Conservation (phyloP, 2,329 filamentous ascomycete species). For the Talaromyces amestolkiae region DNA sequence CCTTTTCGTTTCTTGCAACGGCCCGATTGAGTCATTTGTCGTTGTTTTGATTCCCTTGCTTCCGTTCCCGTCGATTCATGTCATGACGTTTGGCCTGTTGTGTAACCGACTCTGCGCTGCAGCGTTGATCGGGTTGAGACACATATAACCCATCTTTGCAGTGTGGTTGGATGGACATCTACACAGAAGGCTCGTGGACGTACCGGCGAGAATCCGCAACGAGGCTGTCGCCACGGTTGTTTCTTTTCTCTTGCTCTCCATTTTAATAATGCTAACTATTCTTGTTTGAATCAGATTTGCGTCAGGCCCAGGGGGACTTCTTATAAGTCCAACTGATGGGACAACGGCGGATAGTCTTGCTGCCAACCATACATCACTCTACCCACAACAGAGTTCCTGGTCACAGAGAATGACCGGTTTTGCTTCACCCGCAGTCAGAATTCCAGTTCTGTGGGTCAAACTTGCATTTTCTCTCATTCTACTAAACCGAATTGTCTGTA, state of each 20-base stretch:
- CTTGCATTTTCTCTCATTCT: not conserved
- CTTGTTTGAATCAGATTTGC: slow-evolving; percentile 49
- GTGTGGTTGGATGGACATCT: slow-evolving; percentile 5
- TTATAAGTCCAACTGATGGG: slow-evolving; percentile 43
- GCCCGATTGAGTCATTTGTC: not conserved
- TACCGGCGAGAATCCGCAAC: slow-evolving; percentile 27
- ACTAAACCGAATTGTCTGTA: not conserved
- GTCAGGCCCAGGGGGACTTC: slow-evolving; percentile 47
- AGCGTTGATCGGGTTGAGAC: not conserved
- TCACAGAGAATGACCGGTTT: slow-evolving; percentile 41
- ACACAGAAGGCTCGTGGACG: slow-evolving; percentile 11
- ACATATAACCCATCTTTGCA: not conserved
- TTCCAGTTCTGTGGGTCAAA: slow-evolving; percentile 40
- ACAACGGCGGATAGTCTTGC: slow-evolving; percentile 33
- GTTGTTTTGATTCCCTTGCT: slow-evolving; percentile 1
- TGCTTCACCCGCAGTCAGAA: slow-evolving; percentile 29
- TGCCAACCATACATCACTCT: slow-evolving; percentile 33
- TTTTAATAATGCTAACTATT: slow-evolving; percentile 5
- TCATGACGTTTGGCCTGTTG: not conserved
- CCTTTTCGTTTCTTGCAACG: not conserved
- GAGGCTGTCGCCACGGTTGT: not conserved
- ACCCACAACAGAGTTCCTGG: slow-evolving; percentile 34
- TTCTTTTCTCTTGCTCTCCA: not conserved
- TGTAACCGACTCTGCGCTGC: not conserved
- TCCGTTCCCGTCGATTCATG: not conserved